Evolutionary conservation across 305 asterid genomes (phyloP).

Genomic region (Solanum aculeatissimum): DNA sequence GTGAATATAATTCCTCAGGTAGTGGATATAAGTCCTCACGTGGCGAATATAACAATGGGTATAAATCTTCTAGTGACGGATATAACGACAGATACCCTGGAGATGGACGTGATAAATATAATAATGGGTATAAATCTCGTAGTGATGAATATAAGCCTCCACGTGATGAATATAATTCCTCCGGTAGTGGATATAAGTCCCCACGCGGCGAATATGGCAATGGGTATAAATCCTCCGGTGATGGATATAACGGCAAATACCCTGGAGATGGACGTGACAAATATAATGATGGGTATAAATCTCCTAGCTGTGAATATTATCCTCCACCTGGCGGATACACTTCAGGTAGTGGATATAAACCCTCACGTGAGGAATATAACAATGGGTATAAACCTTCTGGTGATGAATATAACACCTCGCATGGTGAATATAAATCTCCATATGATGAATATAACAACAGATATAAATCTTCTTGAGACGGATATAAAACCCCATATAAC

Average conservation of each 20-base stretch:
- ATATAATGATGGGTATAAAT: background rate
- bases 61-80: too few species aligned
- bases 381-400: background rate
- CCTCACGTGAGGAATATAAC: too few species aligned
- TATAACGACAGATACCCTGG: too few species aligned
- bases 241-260: background rate
- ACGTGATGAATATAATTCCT: background rate
- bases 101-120: too few species aligned
- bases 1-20: too few species aligned
- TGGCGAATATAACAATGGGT: too few species aligned
- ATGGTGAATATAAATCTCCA: background rate
- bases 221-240: background rate
- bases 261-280: background rate
- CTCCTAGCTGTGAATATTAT: fast-evolving
- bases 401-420: background rate
- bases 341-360: too few species aligned
- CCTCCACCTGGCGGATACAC: background rate
- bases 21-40: too few species aligned
- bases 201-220: background rate
- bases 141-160: background rate
- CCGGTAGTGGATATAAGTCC: background rate
- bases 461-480: too few species aligned
- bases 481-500: background rate
- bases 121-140: background rate
- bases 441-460: background rate